phyloP scores from a whole-genome alignment of 2,329 filamentous ascomycete species.

The Colletotrichum falcatum region DNA sequence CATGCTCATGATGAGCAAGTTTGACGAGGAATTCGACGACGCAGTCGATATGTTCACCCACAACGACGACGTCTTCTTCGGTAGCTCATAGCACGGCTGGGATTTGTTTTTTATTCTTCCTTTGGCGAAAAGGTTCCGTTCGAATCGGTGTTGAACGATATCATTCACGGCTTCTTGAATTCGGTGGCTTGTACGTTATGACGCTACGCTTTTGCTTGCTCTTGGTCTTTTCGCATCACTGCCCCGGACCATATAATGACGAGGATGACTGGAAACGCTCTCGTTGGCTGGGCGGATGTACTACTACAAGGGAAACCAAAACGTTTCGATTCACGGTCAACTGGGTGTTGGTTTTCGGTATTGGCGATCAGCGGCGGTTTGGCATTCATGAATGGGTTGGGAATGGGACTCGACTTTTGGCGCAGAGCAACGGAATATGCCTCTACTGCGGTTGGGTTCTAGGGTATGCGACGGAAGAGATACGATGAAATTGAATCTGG shows the following conservation, averaged over 20 bases:
- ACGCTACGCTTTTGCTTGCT: conserved; percentile 32
- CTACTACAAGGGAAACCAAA: conserved; percentile 22
- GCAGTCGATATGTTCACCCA: conserved; percentile 63
- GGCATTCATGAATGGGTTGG: conserved; percentile 1
- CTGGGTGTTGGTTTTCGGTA: conserved; percentile 1
- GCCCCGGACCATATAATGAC: conserved; percentile 35
- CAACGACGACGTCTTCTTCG: conserved; percentile 66
- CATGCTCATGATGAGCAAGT: conserved; percentile 65
- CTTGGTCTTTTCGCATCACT: conserved; percentile 8
- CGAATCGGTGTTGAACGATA: conserved; percentile 18
- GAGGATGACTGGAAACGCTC: conserved; percentile 24
- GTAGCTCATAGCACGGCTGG: conserved; percentile 47
- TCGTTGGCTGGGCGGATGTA: conserved; percentile 32
- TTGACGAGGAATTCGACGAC: conserved; percentile 65
- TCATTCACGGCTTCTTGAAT: conserved; percentile 26
- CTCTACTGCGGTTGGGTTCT: conserved; percentile 1
- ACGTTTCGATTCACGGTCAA: conserved; percentile 14
- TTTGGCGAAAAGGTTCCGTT: conserved; percentile 18
- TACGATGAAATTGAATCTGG: conserved; percentile 36
- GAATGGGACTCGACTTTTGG: conserved; percentile 7
- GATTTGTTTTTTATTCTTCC: not conserved
- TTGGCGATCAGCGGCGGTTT: conserved; percentile 21
- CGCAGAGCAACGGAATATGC: conserved; percentile 11
- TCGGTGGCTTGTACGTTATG: conserved; percentile 34
- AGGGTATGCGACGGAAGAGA: conserved; percentile 19